Base-by-base conservation (phyloP, 2,329 filamentous ascomycete species). In the Diaporthe eres region DNA sequence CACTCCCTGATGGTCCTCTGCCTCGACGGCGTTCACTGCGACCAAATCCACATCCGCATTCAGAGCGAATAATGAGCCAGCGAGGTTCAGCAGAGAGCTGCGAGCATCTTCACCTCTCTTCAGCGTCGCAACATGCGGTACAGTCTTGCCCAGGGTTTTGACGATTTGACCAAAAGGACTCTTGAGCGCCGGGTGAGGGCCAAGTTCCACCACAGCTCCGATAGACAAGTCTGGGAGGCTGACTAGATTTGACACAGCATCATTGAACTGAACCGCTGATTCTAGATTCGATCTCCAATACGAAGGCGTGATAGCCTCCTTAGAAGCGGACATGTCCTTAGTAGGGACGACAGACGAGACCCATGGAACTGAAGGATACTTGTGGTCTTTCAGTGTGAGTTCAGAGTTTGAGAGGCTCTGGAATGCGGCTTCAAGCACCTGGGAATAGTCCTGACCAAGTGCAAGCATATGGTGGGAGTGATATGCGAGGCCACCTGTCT, bases 151-250 rank as follows among this genome's bases (percentile, higher is more conserved):
- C 7, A n/a, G 22, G 2, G 6, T 80, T 25, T 71, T 61, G 49
- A 82, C 71, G 1, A 77, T 79, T 51, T 83, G 80, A 74, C 78
- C 77, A 44, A 82, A 78, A 8, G 81, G 81, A 0, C 80, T 80
- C 25, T 78, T 77, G 39, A 83, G 79, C 2, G 81, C 78, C 37
- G 37, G 37, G 37, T 39, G 37, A 39, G 37, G 37, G 10, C 37
- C 37, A 10, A 39, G 2, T 39, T 83, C 81, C 10, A 83, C 19
- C 19, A 83, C 74, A 13, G 81, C 73, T 28, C n/a, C 22, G 3
- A 37, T 42, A 6, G 37, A 22, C 22, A 49, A 9, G 39, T 49
- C 61, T 1, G 31, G 15, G 39, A 42, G 9, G 51, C 80, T 76
- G 37, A 86, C 17, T 37, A 78, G 55, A 5, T 19, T 19, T 19